phyloP scores from a whole-genome alignment of 495 filamentous ascomycete genomes.

The Gamarada debralockiae region DNA sequence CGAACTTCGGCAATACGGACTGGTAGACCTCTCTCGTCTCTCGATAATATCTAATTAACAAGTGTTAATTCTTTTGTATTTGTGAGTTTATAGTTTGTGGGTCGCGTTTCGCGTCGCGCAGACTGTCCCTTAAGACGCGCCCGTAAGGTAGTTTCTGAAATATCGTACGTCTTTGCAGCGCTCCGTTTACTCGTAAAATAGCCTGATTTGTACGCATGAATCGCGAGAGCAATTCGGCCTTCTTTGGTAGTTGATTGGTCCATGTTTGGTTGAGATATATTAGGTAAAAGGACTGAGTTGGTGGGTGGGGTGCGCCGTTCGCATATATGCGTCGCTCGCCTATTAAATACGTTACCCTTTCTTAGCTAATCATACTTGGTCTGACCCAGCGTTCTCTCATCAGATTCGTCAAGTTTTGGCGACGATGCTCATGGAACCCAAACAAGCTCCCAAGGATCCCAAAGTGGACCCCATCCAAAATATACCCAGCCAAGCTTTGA shows the following conservation, averaged over 20 bases:
- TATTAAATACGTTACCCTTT: constrained; percentile 7
- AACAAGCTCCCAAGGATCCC: no score
- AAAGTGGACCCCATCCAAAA: no score
- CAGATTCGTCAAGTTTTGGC: no score
- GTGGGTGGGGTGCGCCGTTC: neutral
- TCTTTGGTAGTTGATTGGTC: neutral
- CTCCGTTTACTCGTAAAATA: neutral
- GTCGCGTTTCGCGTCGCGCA: neutral
- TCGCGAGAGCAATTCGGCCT: constrained; percentile 5
- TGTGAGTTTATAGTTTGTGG: constrained; percentile 5
- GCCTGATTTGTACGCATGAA: neutral
- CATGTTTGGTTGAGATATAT: neutral
- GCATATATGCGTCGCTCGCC: neutral
- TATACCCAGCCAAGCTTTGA: no score
- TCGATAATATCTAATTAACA: constrained; percentile 8
- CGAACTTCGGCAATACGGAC: neutral
- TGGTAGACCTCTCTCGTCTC: neutral
- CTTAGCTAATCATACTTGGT: no score
- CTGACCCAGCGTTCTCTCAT: no score
- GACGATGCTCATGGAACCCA: no score
- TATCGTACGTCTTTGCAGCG: constrained; percentile 1
- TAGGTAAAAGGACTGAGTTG: neutral
- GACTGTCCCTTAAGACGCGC: neutral
- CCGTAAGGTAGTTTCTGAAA: neutral
- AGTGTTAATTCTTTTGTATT: constrained; percentile 6